Evolutionary conservation across 2,329 filamentous ascomycete genomes (phyloP).

Genomic region (Xylogone sp.): DNA sequence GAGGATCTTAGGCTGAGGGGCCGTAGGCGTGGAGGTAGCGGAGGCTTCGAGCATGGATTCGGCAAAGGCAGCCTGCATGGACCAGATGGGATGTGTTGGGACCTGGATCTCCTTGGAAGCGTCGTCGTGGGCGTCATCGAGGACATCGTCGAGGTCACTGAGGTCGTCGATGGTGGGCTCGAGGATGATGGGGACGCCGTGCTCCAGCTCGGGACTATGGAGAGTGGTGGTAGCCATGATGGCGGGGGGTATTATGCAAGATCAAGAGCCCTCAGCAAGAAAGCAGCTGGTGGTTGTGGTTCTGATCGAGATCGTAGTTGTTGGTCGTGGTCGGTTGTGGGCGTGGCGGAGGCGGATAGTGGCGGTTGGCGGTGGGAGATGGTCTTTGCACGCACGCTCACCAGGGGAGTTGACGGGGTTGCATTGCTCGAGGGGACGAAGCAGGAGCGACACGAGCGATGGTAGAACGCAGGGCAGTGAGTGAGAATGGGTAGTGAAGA

Average conservation of each 20-base stretch:
- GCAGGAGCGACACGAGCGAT: not conserved
- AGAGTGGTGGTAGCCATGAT: constrained; percentile 1
- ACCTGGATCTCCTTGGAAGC: constrained; percentile 15
- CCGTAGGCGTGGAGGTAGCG: constrained; percentile 38
- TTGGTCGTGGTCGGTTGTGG: not conserved
- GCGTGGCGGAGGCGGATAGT: not conserved
- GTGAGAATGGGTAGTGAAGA: no score
- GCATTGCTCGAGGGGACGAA: not conserved
- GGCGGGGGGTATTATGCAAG: no score
- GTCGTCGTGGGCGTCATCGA: not conserved
- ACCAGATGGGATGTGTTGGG: constrained; percentile 66
- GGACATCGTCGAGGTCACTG: not conserved
- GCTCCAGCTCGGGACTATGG: not conserved
- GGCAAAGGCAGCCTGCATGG: constrained; percentile 78
- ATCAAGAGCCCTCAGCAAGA: no score
- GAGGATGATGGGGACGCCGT: constrained; percentile 1
- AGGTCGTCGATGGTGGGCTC: not conserved
- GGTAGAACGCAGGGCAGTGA: no score
- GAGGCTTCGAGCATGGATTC: constrained; percentile 75
- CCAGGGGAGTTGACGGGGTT: not conserved
- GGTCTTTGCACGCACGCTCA: not conserved
- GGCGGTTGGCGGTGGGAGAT: not conserved
- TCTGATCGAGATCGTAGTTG: no score
- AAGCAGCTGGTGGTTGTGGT: no score
- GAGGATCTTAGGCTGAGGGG: constrained; percentile 49